Percentiles rank a stretch among this genome's conserved stretches.
Conservation (phyloP, 2,329 filamentous ascomycete genomes). For the Didymella arachidicola region DNA sequence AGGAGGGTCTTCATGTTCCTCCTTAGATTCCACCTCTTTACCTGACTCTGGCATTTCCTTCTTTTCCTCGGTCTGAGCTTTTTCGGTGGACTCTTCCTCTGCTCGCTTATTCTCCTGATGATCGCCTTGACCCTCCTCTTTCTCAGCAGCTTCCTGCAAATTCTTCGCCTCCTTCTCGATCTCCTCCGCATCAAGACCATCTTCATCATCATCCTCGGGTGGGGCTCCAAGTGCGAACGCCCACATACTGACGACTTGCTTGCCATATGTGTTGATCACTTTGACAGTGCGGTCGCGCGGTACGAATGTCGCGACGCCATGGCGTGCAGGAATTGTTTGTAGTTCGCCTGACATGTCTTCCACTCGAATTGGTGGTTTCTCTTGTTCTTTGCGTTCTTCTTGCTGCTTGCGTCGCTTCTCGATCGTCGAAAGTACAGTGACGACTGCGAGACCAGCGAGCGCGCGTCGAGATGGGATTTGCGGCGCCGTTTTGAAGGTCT, state of each 20-base stretch:
- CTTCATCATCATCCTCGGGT: conserved; percentile 48
- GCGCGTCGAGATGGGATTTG: conserved; percentile 43
- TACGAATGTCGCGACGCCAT: conserved; percentile 61
- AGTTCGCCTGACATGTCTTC: conserved; percentile 52
- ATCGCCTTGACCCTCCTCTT: conserved; percentile 17
- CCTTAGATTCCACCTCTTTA: conserved; percentile 5
- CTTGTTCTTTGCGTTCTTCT: conserved; percentile 19
- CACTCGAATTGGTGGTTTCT: conserved; percentile 19
- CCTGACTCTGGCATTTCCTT: background rate
- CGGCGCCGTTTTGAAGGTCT: conserved; percentile 39
- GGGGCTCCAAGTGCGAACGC: conserved; percentile 58
- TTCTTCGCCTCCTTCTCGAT: conserved; percentile 35
- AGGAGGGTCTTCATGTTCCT: conserved; percentile 30
- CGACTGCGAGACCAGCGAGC: conserved; percentile 46
- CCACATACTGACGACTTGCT: conserved; percentile 60
- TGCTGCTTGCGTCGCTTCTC: conserved; percentile 45
- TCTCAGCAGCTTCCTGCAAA: conserved; percentile 32
- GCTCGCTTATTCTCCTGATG: background rate
- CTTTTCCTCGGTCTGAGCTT: conserved; percentile 13
- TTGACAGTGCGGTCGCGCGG: conserved; percentile 59
- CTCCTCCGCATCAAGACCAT: conserved; percentile 34
- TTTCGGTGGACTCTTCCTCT: background rate
- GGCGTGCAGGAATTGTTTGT: conserved; percentile 58
- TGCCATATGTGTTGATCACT: conserved; percentile 60
- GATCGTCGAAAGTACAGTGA: conserved; percentile 45